Evolutionary conservation across 768 basidiomycete species (phyloP).

Genomic region (Chalciporus sphaerocephalus): DNA sequence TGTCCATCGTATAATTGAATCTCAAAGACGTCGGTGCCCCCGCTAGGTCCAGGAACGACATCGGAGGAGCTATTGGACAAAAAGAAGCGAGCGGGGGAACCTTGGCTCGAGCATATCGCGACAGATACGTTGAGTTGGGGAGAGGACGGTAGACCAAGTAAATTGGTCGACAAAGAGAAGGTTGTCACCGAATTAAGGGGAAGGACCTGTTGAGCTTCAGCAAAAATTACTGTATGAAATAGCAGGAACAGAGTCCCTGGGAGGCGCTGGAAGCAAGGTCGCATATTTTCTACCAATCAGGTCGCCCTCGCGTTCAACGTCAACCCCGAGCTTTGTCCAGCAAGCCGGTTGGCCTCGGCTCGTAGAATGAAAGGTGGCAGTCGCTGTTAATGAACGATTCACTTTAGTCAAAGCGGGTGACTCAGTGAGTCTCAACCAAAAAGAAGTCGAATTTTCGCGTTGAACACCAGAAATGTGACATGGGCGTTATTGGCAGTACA

Average conservation of each 20-base stretch:
- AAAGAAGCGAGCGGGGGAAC: slow-evolving; percentile 49
- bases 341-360: no score
- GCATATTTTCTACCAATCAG: no score
- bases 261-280: neutral
- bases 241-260: slow-evolving; percentile 4
- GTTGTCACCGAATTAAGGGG: slow-evolving; percentile 34
- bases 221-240: slow-evolving; percentile 2
- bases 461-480: no score
- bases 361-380: no score
- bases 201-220: slow-evolving; percentile 25
- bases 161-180: slow-evolving; percentile 31
- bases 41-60: slow-evolving; percentile 34
- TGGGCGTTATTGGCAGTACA: no score
- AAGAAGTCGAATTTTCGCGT: no score
- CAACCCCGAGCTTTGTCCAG: no score
- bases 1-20: slow-evolving; percentile 45
- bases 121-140: slow-evolving; percentile 42
- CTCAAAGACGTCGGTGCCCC: slow-evolving; percentile 43
- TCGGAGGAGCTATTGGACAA: slow-evolving; percentile 47
- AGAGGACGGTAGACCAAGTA: slow-evolving; percentile 40
- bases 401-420: no score
- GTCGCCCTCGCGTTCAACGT: no score
- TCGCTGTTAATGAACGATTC: no score
- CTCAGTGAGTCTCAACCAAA: no score
- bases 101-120: slow-evolving; percentile 41